Evolutionary conservation across 2,329 filamentous ascomycete species (phyloP).

Genomic region (Niveomyces coronatus): DNA sequence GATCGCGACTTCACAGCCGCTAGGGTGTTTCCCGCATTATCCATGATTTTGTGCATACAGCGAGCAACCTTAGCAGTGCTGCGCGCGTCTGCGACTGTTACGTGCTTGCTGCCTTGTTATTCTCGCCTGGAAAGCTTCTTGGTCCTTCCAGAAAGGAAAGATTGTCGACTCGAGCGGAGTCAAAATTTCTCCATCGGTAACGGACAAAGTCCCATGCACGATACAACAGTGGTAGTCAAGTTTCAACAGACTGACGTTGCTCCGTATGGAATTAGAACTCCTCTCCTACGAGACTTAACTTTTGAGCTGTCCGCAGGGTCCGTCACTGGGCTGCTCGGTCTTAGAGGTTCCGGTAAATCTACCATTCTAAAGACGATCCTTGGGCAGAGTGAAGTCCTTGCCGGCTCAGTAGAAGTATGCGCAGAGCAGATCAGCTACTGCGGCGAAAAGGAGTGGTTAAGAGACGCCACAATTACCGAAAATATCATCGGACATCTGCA

Average conservation of each 20-base stretch:
- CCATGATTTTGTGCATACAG: neutral
- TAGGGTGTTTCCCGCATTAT: neutral
- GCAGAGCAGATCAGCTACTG: neutral
- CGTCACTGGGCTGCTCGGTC: neutral
- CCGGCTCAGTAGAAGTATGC: neutral
- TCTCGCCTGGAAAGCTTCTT: neutral
- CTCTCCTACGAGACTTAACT: neutral
- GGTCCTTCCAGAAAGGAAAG: neutral
- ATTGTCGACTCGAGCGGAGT: neutral
- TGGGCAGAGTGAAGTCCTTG: neutral
- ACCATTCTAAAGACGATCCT: neutral
- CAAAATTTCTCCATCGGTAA: neutral
- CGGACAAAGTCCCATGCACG: neutral
- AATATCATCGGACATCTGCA: neutral
- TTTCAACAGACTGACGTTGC: neutral
- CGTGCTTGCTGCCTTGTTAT: neutral
- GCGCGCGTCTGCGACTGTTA: neutral
- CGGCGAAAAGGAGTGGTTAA: neutral
- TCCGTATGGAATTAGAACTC: accelerated
- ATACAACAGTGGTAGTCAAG: neutral
- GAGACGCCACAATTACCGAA: neutral
- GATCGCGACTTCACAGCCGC: neutral
- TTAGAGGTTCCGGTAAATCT: neutral
- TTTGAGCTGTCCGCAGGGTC: neutral
- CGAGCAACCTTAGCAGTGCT: neutral